Base-by-base conservation (phyloP, 441 rosid species). In the Populus hybrid region DNA sequence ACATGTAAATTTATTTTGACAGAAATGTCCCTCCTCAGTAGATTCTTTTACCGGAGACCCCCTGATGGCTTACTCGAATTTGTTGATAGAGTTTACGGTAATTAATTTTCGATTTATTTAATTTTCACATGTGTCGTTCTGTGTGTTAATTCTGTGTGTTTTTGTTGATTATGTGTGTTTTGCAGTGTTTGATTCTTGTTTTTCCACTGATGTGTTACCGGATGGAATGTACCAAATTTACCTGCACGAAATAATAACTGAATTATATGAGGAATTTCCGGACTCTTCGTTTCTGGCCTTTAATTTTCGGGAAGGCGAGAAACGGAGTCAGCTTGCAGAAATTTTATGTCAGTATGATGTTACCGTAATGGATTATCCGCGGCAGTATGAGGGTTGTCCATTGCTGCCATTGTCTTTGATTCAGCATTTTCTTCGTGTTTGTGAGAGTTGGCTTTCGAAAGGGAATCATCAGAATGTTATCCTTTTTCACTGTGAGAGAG, bases 41-140 rank as follows among this genome's bases (percentile, higher is more conserved):
- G 97, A 75, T 95, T 95, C 76, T 95, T 95, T 77, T 90, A 91
- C 88, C 88, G 80, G 81, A 88, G 98, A 80, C 99, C 99, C 23
- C 98, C 98, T 9, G 97, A 95, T 88, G 98, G 99, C 4, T 85
- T 95, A 85, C 97, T 95, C 81, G 98, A 93, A 80, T 89, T 95
- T 81, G 92, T 91, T 63, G 99, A 95, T 26, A 90, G 99, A 88
- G 97, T 94, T 80, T 95, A 93, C 63, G 99, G 99, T 95, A 90
- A 83, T 10, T 57, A 3, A 9, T 57, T 69, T 67, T 72, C 24
- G 0, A 69, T 64, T 71, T 50, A n/a, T 46, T 10, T 59, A 3
- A 8, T 42, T 21, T 2, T 73, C 1, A 67, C 8, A 11, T 57
- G 12, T 40, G 46, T 69, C 16, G 35, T 74, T 69, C 72, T 68